phyloP scores from a whole-genome alignment of 1,139 yeast genomes.

The Blastobotrys capitulatus region DNA sequence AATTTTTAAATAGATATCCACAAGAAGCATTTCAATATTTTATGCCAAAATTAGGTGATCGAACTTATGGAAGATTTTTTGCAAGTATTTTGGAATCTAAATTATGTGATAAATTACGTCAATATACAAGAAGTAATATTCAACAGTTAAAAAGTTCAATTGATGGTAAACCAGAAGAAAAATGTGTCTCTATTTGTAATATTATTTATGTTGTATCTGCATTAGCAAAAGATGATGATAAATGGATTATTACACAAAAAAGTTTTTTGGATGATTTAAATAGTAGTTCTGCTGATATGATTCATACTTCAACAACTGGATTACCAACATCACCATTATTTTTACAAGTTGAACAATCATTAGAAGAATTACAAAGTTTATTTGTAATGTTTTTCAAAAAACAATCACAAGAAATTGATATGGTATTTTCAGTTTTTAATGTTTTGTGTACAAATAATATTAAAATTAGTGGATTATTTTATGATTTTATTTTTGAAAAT shows the following conservation, averaged over 20 bases:
- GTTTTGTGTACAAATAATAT: constrained; percentile 39
- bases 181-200: constrained; percentile 64
- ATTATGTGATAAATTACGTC: constrained; percentile 54
- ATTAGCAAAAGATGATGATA: constrained; percentile 46
- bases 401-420: constrained; percentile 34
- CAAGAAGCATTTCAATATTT: constrained; percentile 70
- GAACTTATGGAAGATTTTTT: constrained; percentile 62
- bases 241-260: constrained; percentile 58
- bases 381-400: constrained; percentile 45
- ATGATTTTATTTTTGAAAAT: constrained; percentile 51
- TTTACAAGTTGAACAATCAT: constrained; percentile 70
- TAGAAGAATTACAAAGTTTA: constrained; percentile 52
- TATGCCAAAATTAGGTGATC: constrained; percentile 56
- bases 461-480: constrained; percentile 45
- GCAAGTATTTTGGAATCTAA: constrained; percentile 55
- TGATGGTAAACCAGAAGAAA: constrained; percentile 40
- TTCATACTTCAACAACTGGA: constrained; percentile 37
- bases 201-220: constrained; percentile 59
- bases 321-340: constrained; percentile 56
- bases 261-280: constrained; percentile 46
- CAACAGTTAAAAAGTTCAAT: constrained; percentile 34
- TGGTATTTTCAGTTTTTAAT: constrained; percentile 47
- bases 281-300: constrained; percentile 40
- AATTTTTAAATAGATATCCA: constrained; percentile 78
- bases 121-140: constrained; percentile 47